These are phyloP conservation scores for Paraphoma chrysanthemicola DNA, from an alignment of 2,329 filamentous ascomycete species.

Conservation along the genomic window DNA sequence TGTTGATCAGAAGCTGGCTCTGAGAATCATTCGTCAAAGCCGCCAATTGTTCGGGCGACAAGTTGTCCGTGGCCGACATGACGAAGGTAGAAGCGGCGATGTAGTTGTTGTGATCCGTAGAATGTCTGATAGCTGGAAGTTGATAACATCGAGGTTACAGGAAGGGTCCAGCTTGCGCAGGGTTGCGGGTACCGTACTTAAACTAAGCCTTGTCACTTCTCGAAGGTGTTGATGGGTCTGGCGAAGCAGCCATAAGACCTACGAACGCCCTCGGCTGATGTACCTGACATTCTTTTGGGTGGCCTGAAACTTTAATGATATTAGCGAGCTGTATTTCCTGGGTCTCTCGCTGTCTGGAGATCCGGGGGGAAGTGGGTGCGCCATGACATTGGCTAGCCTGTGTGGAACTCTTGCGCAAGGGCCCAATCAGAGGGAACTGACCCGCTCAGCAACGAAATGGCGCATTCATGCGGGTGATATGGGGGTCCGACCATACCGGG, in stretches of 20 bases:
- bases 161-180: no score
- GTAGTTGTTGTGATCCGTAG: background rate
- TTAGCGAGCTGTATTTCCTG: background rate
- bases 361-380: background rate
- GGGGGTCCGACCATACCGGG: background rate
- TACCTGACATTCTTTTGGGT: background rate
- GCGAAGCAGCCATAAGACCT: background rate
- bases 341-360: background rate
- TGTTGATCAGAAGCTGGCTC: constrained; percentile 4
- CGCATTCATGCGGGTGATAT: background rate
- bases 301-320: background rate
- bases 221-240: background rate
- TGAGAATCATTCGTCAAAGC: constrained; percentile 7
- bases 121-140: background rate
- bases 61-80: background rate
- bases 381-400: background rate
- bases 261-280: background rate
- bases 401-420: background rate
- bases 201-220: background rate
- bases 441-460: background rate
- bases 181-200: no score
- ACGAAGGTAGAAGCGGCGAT: background rate
- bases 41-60: constrained; percentile 14
- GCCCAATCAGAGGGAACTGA: background rate
- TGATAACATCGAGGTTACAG: no score